A percentile compares a stretch with the other conserved stretches of the same genome.
Conservation (phyloP, 805 yeast genomes). For the Yamadazyma tumulicola region DNA sequence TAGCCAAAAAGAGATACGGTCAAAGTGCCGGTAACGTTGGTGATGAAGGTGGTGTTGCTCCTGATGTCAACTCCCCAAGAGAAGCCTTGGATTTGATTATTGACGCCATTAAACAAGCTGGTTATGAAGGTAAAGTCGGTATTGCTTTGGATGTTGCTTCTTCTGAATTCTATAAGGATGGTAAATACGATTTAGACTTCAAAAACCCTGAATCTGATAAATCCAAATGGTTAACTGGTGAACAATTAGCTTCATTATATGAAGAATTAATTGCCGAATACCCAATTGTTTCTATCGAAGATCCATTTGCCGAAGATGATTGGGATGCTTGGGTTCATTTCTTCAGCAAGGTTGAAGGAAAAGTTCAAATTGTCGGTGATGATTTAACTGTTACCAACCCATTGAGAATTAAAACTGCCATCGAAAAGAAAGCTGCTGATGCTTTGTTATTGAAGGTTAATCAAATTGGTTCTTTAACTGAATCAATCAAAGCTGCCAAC, state of each 20-base stretch:
- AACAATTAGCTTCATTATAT: conserved; percentile 83
- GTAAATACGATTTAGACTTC: conserved; percentile 96
- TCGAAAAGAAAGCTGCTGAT: conserved; percentile 93
- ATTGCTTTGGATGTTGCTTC: conserved; percentile 97
- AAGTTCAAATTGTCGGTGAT: conserved; percentile 92
- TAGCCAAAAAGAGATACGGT: conserved; percentile 94
- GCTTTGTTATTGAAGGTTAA: conserved; percentile 95
- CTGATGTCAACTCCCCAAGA: conserved; percentile 89
- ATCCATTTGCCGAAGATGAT: conserved; percentile 99
- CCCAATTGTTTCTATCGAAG: conserved; percentile 98
- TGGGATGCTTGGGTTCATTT: conserved; percentile 97
- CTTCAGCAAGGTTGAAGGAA: conserved; percentile 61
- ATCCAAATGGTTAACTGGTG: conserved; percentile 88
- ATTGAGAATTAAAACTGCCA: conserved; percentile 88
- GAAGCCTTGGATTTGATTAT: conserved; percentile 96
- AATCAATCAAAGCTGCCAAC: conserved; percentile 95
- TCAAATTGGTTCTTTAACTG: conserved; percentile 97
- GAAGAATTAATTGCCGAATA: conserved; percentile 73
- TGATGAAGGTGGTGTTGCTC: conserved; percentile 99
- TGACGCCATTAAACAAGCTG: conserved; percentile 87
- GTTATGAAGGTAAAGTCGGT: conserved; percentile 88
- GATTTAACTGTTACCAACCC: conserved; percentile 99
- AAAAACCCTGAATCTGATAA: conserved; percentile 92
- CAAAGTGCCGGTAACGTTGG: conserved; percentile 99
- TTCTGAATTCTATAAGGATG: conserved; percentile 96